Base-by-base conservation (phyloP, 495 filamentous ascomycete species). In the Elasticomyces elasticus region DNA sequence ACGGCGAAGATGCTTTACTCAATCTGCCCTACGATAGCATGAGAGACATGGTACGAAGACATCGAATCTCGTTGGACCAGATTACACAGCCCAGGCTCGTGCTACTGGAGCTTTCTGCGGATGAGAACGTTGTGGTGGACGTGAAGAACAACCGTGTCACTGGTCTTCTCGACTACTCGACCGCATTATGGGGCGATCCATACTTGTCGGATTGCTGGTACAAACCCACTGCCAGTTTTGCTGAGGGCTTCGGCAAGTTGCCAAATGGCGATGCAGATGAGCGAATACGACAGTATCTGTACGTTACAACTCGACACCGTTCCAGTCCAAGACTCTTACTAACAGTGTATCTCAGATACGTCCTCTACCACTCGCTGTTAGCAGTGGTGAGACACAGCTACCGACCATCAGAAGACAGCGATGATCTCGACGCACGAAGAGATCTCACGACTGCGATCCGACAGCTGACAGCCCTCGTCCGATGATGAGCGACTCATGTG, bases 1-100 rank as follows among this genome's bases (percentile, higher is more conserved):
- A 88, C 60, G 80, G 76, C 13, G 85, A 89, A 60, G 85, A 87
- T 51, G 79, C 80, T 67, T 72, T 81, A 28, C 74, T 89, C 47
- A 72, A 76, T 46, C 64, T 88, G 13, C 83, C 84, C 1, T 88
- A 87, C 61, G 72, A 74, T 15, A 67, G 75, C 50, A 77, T 89
- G 43, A 74, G 84, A 31, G 69, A 74, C 24, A 72, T 79, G 33
- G 59, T 79, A 9, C 33, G 58, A 26, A 40, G 71, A 28, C 67
- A 78, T 45, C 73, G 71, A 9, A 62, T 67, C 31, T 67, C 64
- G 0, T 72, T 87, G 0, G 79, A 84, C 20, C 70, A 77, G 49
- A 72, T 86, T 5, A 74, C 66, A 0, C 56, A 75, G 27, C 75
- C 83, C 24, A 71, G 74, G 19, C 69, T 87, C 3, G 72, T 81